Evolutionary conservation across 2,329 filamentous ascomycete species (phyloP).

Genomic region (Macroventuria anomochaeta): DNA sequence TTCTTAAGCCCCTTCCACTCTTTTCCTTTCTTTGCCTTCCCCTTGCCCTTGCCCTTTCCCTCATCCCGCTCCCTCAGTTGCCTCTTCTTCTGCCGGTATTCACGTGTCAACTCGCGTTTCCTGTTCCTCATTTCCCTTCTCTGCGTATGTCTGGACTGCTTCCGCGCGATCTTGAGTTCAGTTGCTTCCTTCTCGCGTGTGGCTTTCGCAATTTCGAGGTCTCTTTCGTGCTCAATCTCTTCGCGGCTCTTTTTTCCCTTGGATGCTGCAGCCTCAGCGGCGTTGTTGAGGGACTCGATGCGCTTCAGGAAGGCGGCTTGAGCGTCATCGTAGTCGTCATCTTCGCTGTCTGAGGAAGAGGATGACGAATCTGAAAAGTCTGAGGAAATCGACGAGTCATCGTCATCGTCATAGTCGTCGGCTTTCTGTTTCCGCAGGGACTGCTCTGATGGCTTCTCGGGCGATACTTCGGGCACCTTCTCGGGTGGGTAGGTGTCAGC

Average conservation of each 20-base stretch:
- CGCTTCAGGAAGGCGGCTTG: conserved; percentile 24
- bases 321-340: conserved; percentile 8
- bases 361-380: conserved; percentile 28
- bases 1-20: conserved; percentile 34
- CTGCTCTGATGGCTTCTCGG: background rate
- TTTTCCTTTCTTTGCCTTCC: conserved; percentile 27
- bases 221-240: conserved; percentile 34
- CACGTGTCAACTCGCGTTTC: conserved; percentile 24
- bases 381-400: conserved; percentile 32
- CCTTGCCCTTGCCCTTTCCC: conserved; percentile 27
- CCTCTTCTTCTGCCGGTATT: conserved; percentile 25
- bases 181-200: conserved; percentile 22
- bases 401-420: conserved; percentile 26
- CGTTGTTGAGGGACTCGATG: conserved; percentile 33
- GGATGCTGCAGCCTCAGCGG: conserved; percentile 19
- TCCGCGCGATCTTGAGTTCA: conserved; percentile 30
- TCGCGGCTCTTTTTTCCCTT: conserved; percentile 35
- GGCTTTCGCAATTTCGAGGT: conserved; percentile 34
- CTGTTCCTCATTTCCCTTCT: conserved; percentile 16
- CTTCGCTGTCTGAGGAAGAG: conserved; percentile 21
- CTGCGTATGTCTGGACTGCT: conserved; percentile 23
- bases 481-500: background rate
- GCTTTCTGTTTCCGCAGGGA: conserved; percentile 2
- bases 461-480: conserved; percentile 2
- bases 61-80: conserved; percentile 25